Evolutionary conservation across 176 grass and related monocot species (phyloP), one percentile per base, ranked within the genome.

Genomic region (Musa beccarii): DNA sequence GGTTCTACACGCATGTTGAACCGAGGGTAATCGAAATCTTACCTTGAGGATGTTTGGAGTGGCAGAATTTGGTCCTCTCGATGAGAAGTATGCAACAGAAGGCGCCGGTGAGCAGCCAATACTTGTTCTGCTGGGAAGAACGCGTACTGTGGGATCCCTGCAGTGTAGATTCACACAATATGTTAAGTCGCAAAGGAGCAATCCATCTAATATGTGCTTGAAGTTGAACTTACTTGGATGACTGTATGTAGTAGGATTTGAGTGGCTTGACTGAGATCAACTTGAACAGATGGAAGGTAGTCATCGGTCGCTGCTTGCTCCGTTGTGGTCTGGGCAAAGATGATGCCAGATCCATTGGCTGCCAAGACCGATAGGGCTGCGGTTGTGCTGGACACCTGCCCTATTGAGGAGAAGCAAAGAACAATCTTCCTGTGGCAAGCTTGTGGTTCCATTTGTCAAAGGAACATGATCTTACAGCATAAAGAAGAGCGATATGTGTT

Each of bases 1-100:
- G 34, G 34, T 43, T 43, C 34, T 43, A 43, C 34, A 43, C 34
- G 34, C 4, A 43, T 43, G 34, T 43, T 43, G 34, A 6, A 5
- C 34, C 6, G 34, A 43, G 34, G 34, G 34, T 43, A 43, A 43
- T 43, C 0, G 34, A 43, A 59, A 16, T 1, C 66, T 17, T 3
- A 93, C 90, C 90, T 99, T 94, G 50, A 99, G 88, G 34, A 99
- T 94, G 79, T 89, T 79, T 1, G 95, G 95, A 76, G 82, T 66
- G 19, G 86, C 34, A 62, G 90, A 89, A 79, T 84, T 99, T 5
- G 95, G 95, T 0, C 90, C 90, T 76, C 95, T 83, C 34, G 95
- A 94, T 12, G 95, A 99, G 86, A 91, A 99, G 84, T 83, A 89
- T 0, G 83, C 86, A 73, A 91, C 76, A 26, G 64, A 76, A 54